Conservation (phyloP, 2,329 filamentous ascomycete genomes). For the Microcera coccophila region DNA sequence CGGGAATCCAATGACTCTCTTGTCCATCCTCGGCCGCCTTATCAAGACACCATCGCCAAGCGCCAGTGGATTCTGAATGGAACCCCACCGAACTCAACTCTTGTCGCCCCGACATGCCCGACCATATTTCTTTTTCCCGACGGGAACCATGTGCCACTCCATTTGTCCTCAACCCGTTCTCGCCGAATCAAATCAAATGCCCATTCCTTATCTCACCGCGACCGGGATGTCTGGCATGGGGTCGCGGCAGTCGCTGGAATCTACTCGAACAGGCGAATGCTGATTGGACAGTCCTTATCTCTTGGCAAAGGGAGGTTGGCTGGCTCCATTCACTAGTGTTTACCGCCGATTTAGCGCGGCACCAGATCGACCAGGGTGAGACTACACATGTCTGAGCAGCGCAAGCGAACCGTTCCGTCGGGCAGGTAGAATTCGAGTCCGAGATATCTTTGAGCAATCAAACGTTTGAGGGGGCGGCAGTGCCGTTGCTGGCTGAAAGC, state of each 20-base stretch:
- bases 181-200: neutral
- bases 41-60: constrained; percentile 4
- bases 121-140: constrained; percentile 16
- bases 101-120: neutral
- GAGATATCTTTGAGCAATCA: neutral
- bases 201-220: constrained; percentile 18
- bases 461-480: too few species aligned
- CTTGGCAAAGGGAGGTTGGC: constrained; percentile 16
- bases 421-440: neutral
- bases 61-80: neutral
- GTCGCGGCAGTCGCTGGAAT: constrained; percentile 11
- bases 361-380: neutral
- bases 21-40: constrained; percentile 4
- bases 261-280: constrained; percentile 12
- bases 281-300: constrained; percentile 32
- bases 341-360: neutral
- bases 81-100: constrained; percentile 8
- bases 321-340: neutral
- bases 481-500: too few species aligned
- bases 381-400: neutral
- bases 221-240: constrained; percentile 4
- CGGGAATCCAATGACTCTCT: constrained; percentile 8
- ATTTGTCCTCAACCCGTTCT: constrained; percentile 1
- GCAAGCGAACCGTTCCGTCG: neutral
- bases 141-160: constrained; percentile 1